phyloP scores from a whole-genome alignment of 2,329 filamentous ascomycete species.

The Leptographium flavum region DNA sequence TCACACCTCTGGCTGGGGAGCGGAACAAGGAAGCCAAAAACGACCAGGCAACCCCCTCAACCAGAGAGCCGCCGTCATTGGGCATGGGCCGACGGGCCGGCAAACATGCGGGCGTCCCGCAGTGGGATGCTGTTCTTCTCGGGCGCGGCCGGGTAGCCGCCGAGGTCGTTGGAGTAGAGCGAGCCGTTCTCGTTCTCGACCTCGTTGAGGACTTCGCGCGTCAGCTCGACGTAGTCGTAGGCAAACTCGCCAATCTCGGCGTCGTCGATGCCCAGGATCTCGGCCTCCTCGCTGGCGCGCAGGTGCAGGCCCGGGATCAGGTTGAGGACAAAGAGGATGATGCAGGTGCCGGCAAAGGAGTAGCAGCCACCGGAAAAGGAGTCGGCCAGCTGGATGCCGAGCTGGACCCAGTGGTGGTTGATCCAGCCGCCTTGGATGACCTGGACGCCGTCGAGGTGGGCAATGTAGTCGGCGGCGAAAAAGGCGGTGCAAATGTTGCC shows the following conservation, averaged over 20 bases:
- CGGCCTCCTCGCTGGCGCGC: conserved; percentile 61
- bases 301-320: conserved; percentile 63
- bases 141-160: not conserved
- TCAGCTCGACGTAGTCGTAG: conserved; percentile 87
- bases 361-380: conserved; percentile 63
- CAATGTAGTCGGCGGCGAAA: conserved; percentile 76
- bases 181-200: conserved; percentile 9
- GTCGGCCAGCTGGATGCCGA: conserved; percentile 73
- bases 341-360: conserved; percentile 62
- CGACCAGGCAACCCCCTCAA: conserved; percentile 5
- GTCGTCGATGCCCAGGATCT: conserved; percentile 76
- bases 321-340: conserved; percentile 72
- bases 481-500: conserved; percentile 69
- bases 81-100: conserved; percentile 12
- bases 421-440: conserved; percentile 66
- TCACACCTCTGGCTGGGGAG: too few relatives aligned
- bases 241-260: conserved; percentile 87
- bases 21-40: too few relatives aligned
- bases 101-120: conserved; percentile 29
- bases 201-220: conserved; percentile 29
- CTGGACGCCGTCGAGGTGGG: conserved; percentile 58
- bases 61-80: conserved; percentile 13
- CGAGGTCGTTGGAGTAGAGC: conserved; percentile 16
- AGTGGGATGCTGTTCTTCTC: conserved; percentile 34
- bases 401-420: conserved; percentile 70